Percentiles rank a stretch among this genome's conserved stretches.
phyloP scores from a whole-genome alignment of 2,329 filamentous ascomycete genomes.

The Epichloe sp. region DNA sequence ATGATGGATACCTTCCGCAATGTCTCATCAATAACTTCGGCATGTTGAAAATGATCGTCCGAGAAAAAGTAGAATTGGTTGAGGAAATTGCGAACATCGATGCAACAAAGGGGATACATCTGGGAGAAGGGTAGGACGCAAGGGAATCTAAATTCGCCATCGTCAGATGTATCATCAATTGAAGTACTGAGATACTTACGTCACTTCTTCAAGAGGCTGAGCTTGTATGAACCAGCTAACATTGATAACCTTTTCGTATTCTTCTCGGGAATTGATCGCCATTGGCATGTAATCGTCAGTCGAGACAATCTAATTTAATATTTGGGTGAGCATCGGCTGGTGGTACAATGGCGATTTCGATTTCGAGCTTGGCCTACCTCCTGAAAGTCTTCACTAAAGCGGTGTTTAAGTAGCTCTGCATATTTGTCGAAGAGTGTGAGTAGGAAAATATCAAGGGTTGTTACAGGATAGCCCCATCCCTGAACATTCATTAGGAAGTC shows the following conservation, averaged over 20 bases:
- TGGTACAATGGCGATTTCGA: neutral
- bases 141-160: slow-evolving; percentile 52
- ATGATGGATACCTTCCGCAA: slow-evolving; percentile 50
- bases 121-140: slow-evolving; percentile 95
- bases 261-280: slow-evolving; percentile 80
- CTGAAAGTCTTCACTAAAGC: slow-evolving; percentile 92
- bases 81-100: slow-evolving; percentile 92
- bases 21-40: slow-evolving; percentile 80
- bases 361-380: slow-evolving; percentile 40
- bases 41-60: slow-evolving; percentile 88
- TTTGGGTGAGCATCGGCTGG: neutral
- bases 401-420: slow-evolving; percentile 73
- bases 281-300: slow-evolving; percentile 99
- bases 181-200: slow-evolving; percentile 32
- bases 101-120: slow-evolving; percentile 98
- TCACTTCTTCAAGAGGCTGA: slow-evolving; percentile 60
- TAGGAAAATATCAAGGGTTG: slow-evolving; percentile 69
- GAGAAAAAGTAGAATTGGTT: slow-evolving; percentile 98
- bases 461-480: slow-evolving; percentile 83
- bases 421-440: slow-evolving; percentile 91
- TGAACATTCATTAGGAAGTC: slow-evolving; percentile 66
- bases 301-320: slow-evolving; percentile 46
- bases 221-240: slow-evolving; percentile 94
- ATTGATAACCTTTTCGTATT: slow-evolving; percentile 91
- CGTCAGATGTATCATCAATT: slow-evolving; percentile 1